phyloP scores from a whole-genome alignment of 2,329 filamentous ascomycete genomes.

The Alternaria longipes region DNA sequence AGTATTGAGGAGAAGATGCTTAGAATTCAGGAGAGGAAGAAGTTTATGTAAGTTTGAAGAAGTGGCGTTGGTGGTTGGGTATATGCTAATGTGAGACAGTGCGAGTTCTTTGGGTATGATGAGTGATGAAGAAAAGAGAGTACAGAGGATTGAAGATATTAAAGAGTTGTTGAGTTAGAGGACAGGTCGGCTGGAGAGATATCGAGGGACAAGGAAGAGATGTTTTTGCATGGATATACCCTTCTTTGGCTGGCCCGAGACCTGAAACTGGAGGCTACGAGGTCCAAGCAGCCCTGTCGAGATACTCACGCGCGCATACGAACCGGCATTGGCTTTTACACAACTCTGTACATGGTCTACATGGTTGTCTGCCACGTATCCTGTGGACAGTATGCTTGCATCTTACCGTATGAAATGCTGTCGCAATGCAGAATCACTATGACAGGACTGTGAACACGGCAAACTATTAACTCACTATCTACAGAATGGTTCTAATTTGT shows the following conservation, averaged over 20 bases:
- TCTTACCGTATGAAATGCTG: not conserved
- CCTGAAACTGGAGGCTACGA: not conserved
- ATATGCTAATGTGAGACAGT: conserved; percentile 59
- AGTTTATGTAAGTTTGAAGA: conserved; percentile 77
- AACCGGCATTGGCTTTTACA: not conserved
- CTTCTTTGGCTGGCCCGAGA: not conserved
- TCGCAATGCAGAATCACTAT: not conserved
- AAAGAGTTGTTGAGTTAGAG: conserved; percentile 79
- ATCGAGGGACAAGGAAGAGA: not conserved
- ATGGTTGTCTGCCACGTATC: not conserved
- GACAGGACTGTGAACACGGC: not conserved
- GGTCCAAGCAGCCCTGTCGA: no score
- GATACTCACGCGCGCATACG: not conserved
- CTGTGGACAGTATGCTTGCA: not conserved
- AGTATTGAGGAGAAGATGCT: conserved; percentile 98
- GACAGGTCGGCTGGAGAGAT: not conserved
- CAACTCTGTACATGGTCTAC: not conserved
- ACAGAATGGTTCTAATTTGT: not conserved
- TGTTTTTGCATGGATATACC: not conserved
- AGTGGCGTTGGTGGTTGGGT: not conserved
- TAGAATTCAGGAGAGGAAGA: conserved; percentile 92
- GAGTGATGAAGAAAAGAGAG: conserved; percentile 89
- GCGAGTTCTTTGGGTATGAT: conserved; percentile 96
- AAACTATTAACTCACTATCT: not conserved
- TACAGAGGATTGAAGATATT: conserved; percentile 91